Conservation (phyloP, 495 filamentous ascomycete genomes). For the Aspergillus olivimuriae region DNA sequence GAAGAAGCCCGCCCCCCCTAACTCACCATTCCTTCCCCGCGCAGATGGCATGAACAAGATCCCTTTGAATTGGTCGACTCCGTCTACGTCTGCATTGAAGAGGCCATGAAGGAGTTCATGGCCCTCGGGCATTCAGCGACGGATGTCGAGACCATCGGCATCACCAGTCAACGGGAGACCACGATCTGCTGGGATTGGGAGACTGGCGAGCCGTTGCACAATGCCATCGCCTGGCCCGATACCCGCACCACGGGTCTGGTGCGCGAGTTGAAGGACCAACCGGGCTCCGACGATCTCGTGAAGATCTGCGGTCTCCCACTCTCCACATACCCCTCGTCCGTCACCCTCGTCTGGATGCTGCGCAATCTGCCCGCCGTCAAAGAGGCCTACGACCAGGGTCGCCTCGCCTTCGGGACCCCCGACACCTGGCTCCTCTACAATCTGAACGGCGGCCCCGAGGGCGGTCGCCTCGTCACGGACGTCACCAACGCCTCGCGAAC, state of each 20-base stretch:
- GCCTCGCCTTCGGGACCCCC: constrained; percentile 86
- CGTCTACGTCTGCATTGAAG: constrained; percentile 79
- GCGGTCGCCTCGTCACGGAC: constrained; percentile 74
- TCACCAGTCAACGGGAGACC: constrained; percentile 94
- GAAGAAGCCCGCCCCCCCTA: neutral
- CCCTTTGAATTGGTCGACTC: constrained; percentile 72
- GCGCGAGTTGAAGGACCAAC: constrained; percentile 65
- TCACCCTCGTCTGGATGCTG: constrained; percentile 84
- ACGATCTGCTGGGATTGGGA: constrained; percentile 84
- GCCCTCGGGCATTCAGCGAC: constrained; percentile 61
- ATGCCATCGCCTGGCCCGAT: constrained; percentile 93
- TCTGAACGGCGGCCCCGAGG: constrained; percentile 74
- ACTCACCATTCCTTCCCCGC: constrained; percentile 7
- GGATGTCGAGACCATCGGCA: constrained; percentile 79
- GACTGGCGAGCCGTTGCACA: constrained; percentile 80
- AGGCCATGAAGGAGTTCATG: constrained; percentile 67
- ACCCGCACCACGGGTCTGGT: constrained; percentile 76
- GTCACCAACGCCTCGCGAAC: constrained; percentile 89
- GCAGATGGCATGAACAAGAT: constrained; percentile 93
- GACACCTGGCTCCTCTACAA: constrained; percentile 90
- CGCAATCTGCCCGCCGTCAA: constrained; percentile 64
- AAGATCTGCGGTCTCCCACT: constrained; percentile 81
- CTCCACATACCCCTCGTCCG: constrained; percentile 88
- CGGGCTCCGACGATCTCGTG: constrained; percentile 61
- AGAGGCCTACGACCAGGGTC: constrained; percentile 71